Base-by-base conservation (phyloP, 768 basidiomycete species). In the Cyclocybe cylindracea region DNA sequence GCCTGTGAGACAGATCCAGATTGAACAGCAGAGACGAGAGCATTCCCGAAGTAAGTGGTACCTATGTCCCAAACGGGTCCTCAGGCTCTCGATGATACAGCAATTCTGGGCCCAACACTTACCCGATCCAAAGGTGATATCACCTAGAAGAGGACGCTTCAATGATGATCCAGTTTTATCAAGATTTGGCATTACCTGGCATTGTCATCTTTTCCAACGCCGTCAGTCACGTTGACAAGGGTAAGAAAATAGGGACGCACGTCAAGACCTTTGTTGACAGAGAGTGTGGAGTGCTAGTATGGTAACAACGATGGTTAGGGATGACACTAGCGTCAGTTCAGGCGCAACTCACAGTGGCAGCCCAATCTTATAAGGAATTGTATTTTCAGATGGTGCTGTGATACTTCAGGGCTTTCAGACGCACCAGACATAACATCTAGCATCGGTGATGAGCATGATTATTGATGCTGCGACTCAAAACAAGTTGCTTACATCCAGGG, bases 181-280 rank as follows among this genome's bases (percentile, higher is more conserved):
- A 39, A 41, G 6, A 36, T 7, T n/a, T 13, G 2, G 38, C 39
- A 51, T 24, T 57, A 61, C 85, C 86, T 43, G 86, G 85, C 85
- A 87, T 87, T 0, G 82, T 85, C 86, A 86, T 85, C 84, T 86
- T 45, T 11, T 16, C 34, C 31, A 29, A 11, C n/a, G 2, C 11
- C 19, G 40, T 18, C 4, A 50, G 29, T 29, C 10, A 10, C 16
- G 16, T 24, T 19, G 11, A 13, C 2, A 39, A 24, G 4, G 24
- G 24, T 24, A 4, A 41, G 4, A 39, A n/a, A 7, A 24, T 3
- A 35, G 39, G 14, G n/a, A 59, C 80, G 46, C 50, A 83, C 86
- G 61, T 87, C 86, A 10, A 87, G 74, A 13, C 86, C 86, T 32
- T 72, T 67, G 54, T 84, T 84, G 9, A 81, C 80, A 1, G 83